Evolutionary conservation across 2,329 filamentous ascomycete species (phyloP), one percentile per base, ranked within the genome.

Genomic region (Fusarium camptoceras): DNA sequence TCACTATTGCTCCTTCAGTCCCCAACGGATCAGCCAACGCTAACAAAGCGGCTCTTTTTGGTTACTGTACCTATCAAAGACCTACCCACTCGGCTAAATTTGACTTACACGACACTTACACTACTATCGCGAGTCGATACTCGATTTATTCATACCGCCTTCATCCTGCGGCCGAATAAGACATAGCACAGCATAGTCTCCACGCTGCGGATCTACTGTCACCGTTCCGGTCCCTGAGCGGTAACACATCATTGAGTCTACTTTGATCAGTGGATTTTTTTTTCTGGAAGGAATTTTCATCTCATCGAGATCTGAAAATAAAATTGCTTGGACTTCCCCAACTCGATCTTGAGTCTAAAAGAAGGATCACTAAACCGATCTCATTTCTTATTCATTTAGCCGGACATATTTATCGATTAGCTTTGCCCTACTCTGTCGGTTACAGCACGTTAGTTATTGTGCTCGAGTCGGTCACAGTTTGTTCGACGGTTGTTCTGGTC

Each of bases 101-200:
- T 68, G 68, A 71, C 68, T 72, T 71, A 71, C 64, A 72, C 57
- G 68, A 69, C 65, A 71, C 64, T 71, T 70, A 59, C 24, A 71
- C 55, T 50, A 43, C 49, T 59, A 53, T 71, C 53, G 57, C 55
- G 42, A 66, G 47, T 66, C 53, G 50, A 72, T 56, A 59, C 59
- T 66, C 64, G 59, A 70, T 65, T 68, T 57, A 55, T 64, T 67
- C 51, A 64, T 62, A 74, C 60, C 66, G 71, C 64, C 66, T 64
- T 61, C 50, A 72, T 62, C 49, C 57, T 31, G 60, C 41, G 53
- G 46, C 64, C 73, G 60, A 71, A 71, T 55, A 51, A 64, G 55
- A 70, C 48, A 72, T 70, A 67, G 72, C 66, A 69, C 72, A 66
- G 66, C 69, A 66, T 70, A 56, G 64, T 72, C 70, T 58, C 73